Evolutionary conservation across 495 filamentous ascomycete genomes (phyloP), one percentile per base, ranked within the genome.

Genomic region (Niebla homalea): DNA sequence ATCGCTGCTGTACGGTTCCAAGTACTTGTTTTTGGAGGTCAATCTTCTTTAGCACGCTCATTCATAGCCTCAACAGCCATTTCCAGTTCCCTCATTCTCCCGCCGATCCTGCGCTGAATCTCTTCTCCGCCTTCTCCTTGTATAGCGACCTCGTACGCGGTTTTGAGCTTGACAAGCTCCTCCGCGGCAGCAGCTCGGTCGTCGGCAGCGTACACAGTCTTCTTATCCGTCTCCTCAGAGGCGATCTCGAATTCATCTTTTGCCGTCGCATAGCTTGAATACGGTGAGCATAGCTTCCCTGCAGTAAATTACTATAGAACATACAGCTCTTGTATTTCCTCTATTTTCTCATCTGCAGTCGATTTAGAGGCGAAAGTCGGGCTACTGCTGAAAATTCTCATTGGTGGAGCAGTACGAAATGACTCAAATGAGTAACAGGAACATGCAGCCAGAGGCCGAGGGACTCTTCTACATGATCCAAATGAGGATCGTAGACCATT

Each of bases 161-260:
- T 60, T 54, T 72, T 63, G 49, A 79, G 60, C 54, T 64, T 69
- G 26, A 63, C 65, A 46, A 79, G 47, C 55, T 75, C 75, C 49
- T 73, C 67, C 21, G 69, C 52, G 20, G 75, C 75, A 11, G 75
- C 73, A n/a, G 61, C 66, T 14, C 75, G 58, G 60, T 78, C 75
- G 36, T 70, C 70, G 16, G 60, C 62, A 7, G 73, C 75, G 53
- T 77, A 78, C 32, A 73, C 67, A 22, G 74, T 68, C 36, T 70
- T 66, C 60, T 74, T 73, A 43, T 70, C 68, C 8, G 75, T 78
- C 51, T 77, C 75, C 53, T 78, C 75, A 32, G 62, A 61, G 15
- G 75, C 75, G 46, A 78, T 75, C 42, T 78, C 73, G 61, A 78
- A 78, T 50, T 74, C 73, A 55, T 75, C 72, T 52, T 65, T 63